These are phyloP conservation scores for Rhizopus stolonifer DNA, from an alignment of 371 early-diverging fungal species.

Conservation along the genomic window DNA sequence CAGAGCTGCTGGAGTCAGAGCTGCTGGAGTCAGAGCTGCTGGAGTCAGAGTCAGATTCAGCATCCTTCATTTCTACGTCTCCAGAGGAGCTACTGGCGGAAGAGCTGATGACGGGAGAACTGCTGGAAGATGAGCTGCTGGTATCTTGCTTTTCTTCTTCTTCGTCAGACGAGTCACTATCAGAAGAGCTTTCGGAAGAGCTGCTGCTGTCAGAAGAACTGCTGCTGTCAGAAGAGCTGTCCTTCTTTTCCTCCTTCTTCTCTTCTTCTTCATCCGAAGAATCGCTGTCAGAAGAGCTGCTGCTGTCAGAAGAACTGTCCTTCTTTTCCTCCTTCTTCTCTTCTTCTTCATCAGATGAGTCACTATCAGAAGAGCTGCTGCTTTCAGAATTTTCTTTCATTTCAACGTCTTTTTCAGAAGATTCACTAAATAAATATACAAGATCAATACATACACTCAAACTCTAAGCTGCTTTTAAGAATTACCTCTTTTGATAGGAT, in stretches of 20 bases:
- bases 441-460: too few species aligned
- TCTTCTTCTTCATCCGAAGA: conserved; percentile 9
- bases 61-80: conserved; percentile 23
- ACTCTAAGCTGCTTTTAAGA: too few species aligned
- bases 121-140: too few species aligned
- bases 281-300: conserved; percentile 10
- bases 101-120: too few species aligned
- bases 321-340: conserved; percentile 16
- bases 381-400: too few species aligned
- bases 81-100: conserved; percentile 3
- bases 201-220: conserved; percentile 11
- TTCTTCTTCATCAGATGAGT: conserved; percentile 10
- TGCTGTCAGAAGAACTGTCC: conserved; percentile 9
- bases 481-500: background rate
- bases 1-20: conserved; percentile 10
- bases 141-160: conserved; percentile 17
- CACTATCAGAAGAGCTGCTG: conserved; percentile 1
- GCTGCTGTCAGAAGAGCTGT: conserved; percentile 3
- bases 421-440: background rate
- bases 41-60: conserved; percentile 23
- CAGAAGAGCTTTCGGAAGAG: background rate
- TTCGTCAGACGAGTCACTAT: conserved; percentile 11
- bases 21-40: conserved; percentile 17
- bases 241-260: background rate
- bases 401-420: background rate